Percentiles rank a stretch among this genome's conserved stretches.
Evolutionary conservation across 2,329 filamentous ascomycete species (phyloP).

Genomic region (Aspergillus fumigatiaffinis): DNA sequence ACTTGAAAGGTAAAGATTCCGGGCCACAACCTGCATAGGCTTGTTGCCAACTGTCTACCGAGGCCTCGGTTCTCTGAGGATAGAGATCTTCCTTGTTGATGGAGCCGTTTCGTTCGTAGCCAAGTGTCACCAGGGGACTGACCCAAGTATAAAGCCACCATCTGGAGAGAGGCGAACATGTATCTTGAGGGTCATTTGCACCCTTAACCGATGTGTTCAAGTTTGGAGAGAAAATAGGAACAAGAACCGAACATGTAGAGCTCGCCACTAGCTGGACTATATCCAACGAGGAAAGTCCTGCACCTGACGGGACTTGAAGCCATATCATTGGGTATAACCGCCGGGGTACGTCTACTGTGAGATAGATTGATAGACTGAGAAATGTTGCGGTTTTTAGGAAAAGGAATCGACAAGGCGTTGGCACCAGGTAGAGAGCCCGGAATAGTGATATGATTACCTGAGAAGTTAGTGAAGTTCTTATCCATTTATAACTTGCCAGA

Average conservation of each 20-base stretch:
- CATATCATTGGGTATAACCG: conserved; percentile 8
- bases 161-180: conserved; percentile 6
- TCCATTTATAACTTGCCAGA: not conserved
- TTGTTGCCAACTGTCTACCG: conserved; percentile 1
- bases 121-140: conserved; percentile 4
- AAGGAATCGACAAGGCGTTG: not conserved
- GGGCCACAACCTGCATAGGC: not conserved
- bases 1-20: not conserved
- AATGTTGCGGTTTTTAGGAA: not conserved
- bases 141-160: conserved; percentile 12
- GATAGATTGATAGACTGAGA: conserved; percentile 3
- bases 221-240: conserved; percentile 4
- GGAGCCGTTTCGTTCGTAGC: not conserved
- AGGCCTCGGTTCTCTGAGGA: not conserved
- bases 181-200: conserved; percentile 1
- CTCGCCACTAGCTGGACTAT: conserved; percentile 1
- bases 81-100: conserved; percentile 1
- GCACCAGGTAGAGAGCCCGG: not conserved
- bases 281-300: not conserved
- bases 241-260: conserved; percentile 1
- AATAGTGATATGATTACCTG: conserved; percentile 2
- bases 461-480: not conserved
- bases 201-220: not conserved
- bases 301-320: not conserved
- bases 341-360: conserved; percentile 2